A percentile compares a stretch with the other conserved stretches of the same genome.
Evolutionary conservation across 805 yeast species (phyloP).

Genomic region (Monosporozyma solicola): DNA sequence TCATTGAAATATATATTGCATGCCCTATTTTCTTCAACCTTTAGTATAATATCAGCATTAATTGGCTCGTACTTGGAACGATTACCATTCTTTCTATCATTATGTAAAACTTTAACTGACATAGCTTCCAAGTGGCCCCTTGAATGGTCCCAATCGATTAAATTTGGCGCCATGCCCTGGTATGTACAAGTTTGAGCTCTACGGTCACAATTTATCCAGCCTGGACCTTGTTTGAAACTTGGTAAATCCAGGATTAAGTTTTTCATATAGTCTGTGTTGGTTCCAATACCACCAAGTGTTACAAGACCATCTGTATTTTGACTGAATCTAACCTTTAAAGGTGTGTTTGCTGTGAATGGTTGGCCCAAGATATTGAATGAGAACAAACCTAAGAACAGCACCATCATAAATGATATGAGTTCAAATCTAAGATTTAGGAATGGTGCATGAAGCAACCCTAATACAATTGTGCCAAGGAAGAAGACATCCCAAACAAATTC

Average conservation of each 20-base stretch:
- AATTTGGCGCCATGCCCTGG: conserved; percentile 40
- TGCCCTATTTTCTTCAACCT: conserved; percentile 51
- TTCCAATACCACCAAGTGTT: conserved; percentile 7
- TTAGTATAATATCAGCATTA: conserved; percentile 51
- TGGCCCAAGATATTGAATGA: conserved; percentile 28
- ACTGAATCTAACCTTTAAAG: conserved; percentile 63
- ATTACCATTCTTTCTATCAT: conserved; percentile 36
- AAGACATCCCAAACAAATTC: conserved; percentile 29
- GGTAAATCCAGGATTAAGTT: conserved; percentile 54
- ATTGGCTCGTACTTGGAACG: conserved; percentile 55
- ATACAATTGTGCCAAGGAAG: conserved; percentile 27
- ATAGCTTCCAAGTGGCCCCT: conserved; percentile 32
- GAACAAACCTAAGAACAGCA: conserved; percentile 1
- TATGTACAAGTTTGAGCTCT: conserved; percentile 46
- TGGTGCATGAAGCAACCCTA: conserved; percentile 12
- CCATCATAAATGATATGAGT: not conserved
- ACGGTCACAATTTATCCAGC: conserved; percentile 31
- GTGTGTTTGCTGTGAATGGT: conserved; percentile 52
- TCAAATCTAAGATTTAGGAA: conserved; percentile 2
- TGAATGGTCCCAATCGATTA: conserved; percentile 24
- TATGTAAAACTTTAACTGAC: conserved; percentile 40
- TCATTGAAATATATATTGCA: conserved; percentile 56
- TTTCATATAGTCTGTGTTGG: conserved; percentile 20
- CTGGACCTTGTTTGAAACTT: conserved; percentile 37
- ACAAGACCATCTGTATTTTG: conserved; percentile 43